A percentile compares a stretch with the other conserved stretches of the same genome.
phyloP scores from a whole-genome alignment of 2,329 filamentous ascomycete genomes.

The Arthrinium phaeospermum region DNA sequence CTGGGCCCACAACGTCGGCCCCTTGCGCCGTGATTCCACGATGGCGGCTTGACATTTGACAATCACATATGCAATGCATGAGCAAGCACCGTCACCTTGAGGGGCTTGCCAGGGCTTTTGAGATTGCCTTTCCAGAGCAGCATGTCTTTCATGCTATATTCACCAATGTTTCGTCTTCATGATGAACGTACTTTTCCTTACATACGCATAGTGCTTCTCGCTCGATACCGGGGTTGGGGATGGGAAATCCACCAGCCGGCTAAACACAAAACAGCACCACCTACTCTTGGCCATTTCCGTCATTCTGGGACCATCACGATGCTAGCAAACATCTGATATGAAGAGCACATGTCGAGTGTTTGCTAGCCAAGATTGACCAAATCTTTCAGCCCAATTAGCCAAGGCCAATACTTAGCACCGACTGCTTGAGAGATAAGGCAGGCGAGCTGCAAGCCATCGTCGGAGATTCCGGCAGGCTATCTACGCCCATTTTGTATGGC shows the following conservation, averaged over 20 bases:
- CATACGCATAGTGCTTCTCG: not conserved
- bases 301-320: not conserved
- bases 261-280: not conserved
- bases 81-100: not conserved
- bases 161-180: not conserved
- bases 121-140: not conserved
- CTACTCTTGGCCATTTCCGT: not conserved
- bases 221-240: not conserved
- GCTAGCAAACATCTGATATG: not conserved
- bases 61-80: conserved; percentile 1
- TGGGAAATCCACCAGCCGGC: not conserved
- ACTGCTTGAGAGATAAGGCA: conserved; percentile 29
- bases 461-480: conserved; percentile 25
- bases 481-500: conserved; percentile 20
- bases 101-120: not conserved
- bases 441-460: conserved; percentile 28
- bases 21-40: conserved; percentile 13
- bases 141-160: not conserved
- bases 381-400: not conserved
- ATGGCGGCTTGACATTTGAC: conserved; percentile 10
- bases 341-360: not conserved
- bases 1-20: conserved; percentile 9
- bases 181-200: not conserved
- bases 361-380: not conserved
- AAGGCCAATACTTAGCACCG: not conserved